Percentiles rank a stretch among this genome's conserved stretches.
phyloP scores from a whole-genome alignment of 1,284 basidiomycete species.

The Melampsora americana region DNA sequence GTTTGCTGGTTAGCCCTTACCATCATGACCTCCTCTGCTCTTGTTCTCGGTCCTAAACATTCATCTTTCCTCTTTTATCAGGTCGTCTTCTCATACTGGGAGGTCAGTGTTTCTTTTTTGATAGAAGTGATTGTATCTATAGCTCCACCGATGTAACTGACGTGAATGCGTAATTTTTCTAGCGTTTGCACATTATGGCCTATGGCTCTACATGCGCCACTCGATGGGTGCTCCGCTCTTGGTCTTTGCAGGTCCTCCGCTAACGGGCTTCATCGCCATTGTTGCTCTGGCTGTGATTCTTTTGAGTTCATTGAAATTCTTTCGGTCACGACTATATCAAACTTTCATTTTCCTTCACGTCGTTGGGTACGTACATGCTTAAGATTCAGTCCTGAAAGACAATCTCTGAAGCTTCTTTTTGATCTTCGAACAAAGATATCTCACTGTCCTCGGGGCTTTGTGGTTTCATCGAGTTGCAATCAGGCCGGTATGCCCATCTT shows the following conservation, averaged over 20 bases:
- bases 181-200: neutral
- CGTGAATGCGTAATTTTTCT: too few species aligned
- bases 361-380: conserved; percentile 7
- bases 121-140: too few species aligned
- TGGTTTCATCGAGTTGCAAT: conserved; percentile 15
- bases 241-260: neutral
- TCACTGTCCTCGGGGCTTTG: neutral
- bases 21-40: too few species aligned
- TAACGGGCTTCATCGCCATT: conserved; percentile 10
- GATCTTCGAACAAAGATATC: neutral
- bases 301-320: neutral
- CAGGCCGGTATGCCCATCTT: conserved; percentile 1
- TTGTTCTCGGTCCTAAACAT: too few species aligned
- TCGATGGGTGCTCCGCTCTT: neutral
- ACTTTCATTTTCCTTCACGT: conserved; percentile 15
- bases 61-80: too few species aligned
- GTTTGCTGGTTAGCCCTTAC: conserved; percentile 21
- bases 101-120: too few species aligned
- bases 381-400: neutral
- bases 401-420: neutral
- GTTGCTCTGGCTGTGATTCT: neutral
- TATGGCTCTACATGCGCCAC: conserved; percentile 2
- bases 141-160: neutral
- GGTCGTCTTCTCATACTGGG: too few species aligned
- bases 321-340: conserved; percentile 13